Base-by-base conservation (phyloP, 2,329 filamentous ascomycete species). In the Arachnomyces sp. region DNA sequence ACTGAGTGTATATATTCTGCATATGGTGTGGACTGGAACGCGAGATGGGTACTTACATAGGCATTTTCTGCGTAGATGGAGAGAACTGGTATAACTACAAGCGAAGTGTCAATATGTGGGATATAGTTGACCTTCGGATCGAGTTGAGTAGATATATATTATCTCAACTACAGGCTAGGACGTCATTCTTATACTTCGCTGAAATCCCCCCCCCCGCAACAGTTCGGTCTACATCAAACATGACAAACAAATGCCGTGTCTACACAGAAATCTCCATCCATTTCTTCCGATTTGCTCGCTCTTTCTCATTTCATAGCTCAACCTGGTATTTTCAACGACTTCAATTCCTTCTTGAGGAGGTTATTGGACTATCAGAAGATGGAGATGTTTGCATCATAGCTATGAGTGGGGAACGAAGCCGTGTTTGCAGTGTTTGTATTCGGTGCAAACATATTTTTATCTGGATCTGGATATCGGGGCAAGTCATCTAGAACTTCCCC, bases 21-120 rank as follows among this genome's bases (percentile, higher is more conserved):
- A 25, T 25, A 9, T 25, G 21, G 9, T 25, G 5, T 25, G 21
- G 21, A 25, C 9, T 5, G 5, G 21, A 25, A 9, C 21, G 5
- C 21, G 5, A 9, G 21, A 25, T n/a, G 37, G 25, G 29, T 12
- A 52, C 51, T 48, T n/a, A 56, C 53, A 56, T 55, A 3, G 52
- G 53, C 50, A 56, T 56, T 25, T 25, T 25, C 21, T 25, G 9
- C 5, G 21, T 25, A 25, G 21, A 25, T 25, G 9, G 5, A 12
- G 33, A n/a, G 32, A 8, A 32, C 2, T 5, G 25, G 21, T 28
- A 9, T n/a, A n/a, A n/a, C n/a, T n/a, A n/a, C n/a, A n/a, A 11
- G 13, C 21, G n/a, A n/a, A 12, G 12, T 16, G 21, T n/a, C 16
- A 32, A 12, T 14, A 32, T 40, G 36, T 12, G 8, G 33, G 32